These are phyloP conservation scores for Phytophthora rubi DNA, from an alignment of 352 stramenopile species.

Conservation along the genomic window DNA sequence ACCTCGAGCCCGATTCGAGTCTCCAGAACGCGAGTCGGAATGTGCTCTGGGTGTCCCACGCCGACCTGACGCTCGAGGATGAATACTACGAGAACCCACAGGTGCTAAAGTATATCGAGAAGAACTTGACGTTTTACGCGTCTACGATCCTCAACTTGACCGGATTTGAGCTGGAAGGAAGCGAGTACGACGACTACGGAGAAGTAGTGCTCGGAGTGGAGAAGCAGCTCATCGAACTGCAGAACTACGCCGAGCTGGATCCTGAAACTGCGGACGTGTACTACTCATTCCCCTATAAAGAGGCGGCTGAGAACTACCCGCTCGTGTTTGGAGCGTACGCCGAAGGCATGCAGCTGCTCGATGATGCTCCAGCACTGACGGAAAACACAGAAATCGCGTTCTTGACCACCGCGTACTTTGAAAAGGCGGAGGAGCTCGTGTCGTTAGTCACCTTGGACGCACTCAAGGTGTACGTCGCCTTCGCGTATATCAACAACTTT, in stretches of 20 bases:
- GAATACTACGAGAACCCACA: conserved; percentile 88
- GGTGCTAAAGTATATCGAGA: conserved; percentile 42
- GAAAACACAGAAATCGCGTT: conserved; percentile 54
- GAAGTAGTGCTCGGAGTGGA: conserved; percentile 32
- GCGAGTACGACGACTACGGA: conserved; percentile 33
- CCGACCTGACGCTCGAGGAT: conserved; percentile 82
- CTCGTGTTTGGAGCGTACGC: conserved; percentile 63
- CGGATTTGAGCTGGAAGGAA: conserved; percentile 32
- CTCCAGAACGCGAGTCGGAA: conserved; percentile 69
- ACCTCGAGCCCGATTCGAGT: conserved; percentile 51
- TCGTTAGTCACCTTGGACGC: conserved; percentile 39
- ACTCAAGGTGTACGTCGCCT: conserved; percentile 59
- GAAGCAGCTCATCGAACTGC: conserved; percentile 41
- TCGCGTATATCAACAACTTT: conserved; percentile 46
- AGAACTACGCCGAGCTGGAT: conserved; percentile 32
- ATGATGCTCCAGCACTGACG: conserved; percentile 41
- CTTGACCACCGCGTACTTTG: conserved; percentile 56
- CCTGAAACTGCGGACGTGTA: conserved; percentile 45
- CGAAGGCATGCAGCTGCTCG: conserved; percentile 47
- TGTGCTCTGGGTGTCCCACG: conserved; percentile 77
- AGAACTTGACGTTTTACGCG: conserved; percentile 44
- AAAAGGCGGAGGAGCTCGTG: conserved; percentile 49
- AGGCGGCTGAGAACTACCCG: conserved; percentile 52
- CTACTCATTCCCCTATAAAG: conserved; percentile 77
- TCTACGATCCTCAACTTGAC: conserved; percentile 46